Base-by-base conservation (phyloP, 805 yeast species). In the Ascoidea rubescens region DNA sequence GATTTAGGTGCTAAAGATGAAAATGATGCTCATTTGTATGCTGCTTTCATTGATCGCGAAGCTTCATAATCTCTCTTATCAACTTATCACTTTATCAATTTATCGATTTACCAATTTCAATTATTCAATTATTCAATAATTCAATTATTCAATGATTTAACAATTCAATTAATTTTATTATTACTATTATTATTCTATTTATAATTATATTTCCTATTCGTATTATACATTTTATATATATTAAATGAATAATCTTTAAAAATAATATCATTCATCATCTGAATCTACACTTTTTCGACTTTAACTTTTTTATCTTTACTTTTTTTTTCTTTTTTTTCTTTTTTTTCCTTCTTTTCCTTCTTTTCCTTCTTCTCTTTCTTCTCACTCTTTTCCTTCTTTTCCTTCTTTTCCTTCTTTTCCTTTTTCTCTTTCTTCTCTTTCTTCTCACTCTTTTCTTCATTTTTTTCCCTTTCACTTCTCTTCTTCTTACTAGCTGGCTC, bases 1-100 rank as follows among this genome's bases (percentile, higher is more conserved):
- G 87, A 77, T 55, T 71, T 85, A 55, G 96, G 96, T 51, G 86
- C 86, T 5, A 68, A 65, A 47, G 71, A 67, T 42, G 74, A 72
- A 51, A 72, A 74, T 55, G 74, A 69, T 49, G 66, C 64, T 8
- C 53, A 55, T 33, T 54, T 72, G 53, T 69, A 62, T 57, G 67
- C 65, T 53, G 73, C 73, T n/a, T 68, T 74, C 57, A 63, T 68
- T 46, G 78, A 73, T 21, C 28, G 28, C 28, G 14, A 37, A 37
- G 8, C 43, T 37, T 8, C 43, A 7, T 33, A 33, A 33, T 33
- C 10, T 33, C 42, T 33, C 10, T 33, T 7, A 33, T 33, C 10
- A 33, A n/a, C n/a, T n/a, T n/a, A n/a, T n/a, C n/a, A n/a, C n/a
- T n/a, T n/a, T n/a, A n/a, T n/a, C n/a, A n/a, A n/a, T n/a, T n/a